Conservation (phyloP, 331 rosid species). For the Quercus lobata region DNA sequence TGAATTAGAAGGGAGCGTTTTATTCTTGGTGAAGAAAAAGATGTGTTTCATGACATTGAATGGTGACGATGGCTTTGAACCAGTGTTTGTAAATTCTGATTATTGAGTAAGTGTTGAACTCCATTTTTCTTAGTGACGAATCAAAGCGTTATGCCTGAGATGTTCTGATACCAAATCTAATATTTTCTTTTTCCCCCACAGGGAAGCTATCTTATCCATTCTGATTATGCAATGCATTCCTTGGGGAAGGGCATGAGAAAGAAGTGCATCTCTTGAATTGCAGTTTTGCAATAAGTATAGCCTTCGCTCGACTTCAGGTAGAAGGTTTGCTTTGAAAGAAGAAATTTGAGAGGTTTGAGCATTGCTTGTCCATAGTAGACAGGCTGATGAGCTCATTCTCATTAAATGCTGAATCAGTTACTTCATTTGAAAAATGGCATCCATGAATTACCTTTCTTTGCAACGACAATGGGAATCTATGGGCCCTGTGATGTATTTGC, state of each 20-base stretch:
- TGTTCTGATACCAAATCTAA: background rate
- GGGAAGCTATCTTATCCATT: background rate
- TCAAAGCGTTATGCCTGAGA: background rate
- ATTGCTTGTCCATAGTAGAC: background rate
- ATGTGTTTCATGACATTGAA: conserved; percentile 1
- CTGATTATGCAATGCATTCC: background rate
- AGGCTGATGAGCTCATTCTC: background rate
- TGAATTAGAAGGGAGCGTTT: conserved; percentile 12
- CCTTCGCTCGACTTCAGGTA: background rate
- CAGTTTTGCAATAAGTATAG: background rate
- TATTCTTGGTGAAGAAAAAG: background rate
- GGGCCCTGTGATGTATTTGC: no score
- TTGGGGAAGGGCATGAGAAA: background rate
- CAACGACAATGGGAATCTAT: background rate
- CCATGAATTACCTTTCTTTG: background rate
- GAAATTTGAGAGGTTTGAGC: background rate
- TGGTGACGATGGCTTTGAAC: background rate
- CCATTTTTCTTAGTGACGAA: background rate
- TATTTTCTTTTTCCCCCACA: background rate
- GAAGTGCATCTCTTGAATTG: background rate
- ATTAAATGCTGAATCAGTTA: background rate
- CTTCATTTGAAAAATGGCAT: background rate
- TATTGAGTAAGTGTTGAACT: background rate
- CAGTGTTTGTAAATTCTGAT: background rate
- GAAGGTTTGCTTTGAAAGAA: background rate